Conservation (phyloP, 805 yeast genomes). For the Kodamaea kakaduensis region DNA sequence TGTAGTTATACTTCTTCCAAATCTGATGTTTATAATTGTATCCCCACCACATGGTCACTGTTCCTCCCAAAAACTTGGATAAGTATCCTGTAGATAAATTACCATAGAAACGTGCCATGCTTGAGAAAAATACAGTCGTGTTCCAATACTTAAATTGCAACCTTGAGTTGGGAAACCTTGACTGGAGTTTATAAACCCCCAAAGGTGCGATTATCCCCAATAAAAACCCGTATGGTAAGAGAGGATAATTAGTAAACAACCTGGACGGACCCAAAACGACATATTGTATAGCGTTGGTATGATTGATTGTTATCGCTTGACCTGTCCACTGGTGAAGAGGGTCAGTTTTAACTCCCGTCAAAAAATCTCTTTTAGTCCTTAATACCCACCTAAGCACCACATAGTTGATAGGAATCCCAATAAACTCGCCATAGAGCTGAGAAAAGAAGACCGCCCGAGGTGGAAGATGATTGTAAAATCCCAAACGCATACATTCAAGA, state of each 20-base stretch:
- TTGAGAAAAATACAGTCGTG: constrained; percentile 46
- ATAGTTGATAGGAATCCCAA: constrained; percentile 53
- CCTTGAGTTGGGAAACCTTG: constrained; percentile 20
- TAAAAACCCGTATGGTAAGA: constrained; percentile 43
- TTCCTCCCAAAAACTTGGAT: constrained; percentile 46
- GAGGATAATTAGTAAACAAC: constrained; percentile 39
- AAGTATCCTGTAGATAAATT: constrained; percentile 47
- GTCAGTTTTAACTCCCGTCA: constrained; percentile 33
- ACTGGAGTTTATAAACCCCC: constrained; percentile 26
- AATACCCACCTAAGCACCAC: constrained; percentile 47
- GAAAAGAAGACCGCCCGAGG: constrained; percentile 49
- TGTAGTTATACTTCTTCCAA: constrained; percentile 45
- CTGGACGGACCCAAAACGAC: constrained; percentile 48
- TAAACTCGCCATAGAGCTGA: constrained; percentile 48
- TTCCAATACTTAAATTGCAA: constrained; percentile 38
- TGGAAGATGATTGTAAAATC: constrained; percentile 51
- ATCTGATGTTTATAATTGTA: constrained; percentile 33
- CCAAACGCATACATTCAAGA: constrained; percentile 40
- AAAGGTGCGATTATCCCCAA: constrained; percentile 40
- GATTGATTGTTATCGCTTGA: constrained; percentile 36
- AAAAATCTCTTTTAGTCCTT: constrained; percentile 33
- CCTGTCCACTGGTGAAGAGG: constrained; percentile 54
- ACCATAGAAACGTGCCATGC: constrained; percentile 47
- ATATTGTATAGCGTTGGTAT: constrained; percentile 49
- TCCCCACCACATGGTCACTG: constrained; percentile 44